These are phyloP conservation scores for Cladosporium sp. DNA, from an alignment of 2,329 filamentous ascomycete species.

Conservation along the genomic window DNA sequence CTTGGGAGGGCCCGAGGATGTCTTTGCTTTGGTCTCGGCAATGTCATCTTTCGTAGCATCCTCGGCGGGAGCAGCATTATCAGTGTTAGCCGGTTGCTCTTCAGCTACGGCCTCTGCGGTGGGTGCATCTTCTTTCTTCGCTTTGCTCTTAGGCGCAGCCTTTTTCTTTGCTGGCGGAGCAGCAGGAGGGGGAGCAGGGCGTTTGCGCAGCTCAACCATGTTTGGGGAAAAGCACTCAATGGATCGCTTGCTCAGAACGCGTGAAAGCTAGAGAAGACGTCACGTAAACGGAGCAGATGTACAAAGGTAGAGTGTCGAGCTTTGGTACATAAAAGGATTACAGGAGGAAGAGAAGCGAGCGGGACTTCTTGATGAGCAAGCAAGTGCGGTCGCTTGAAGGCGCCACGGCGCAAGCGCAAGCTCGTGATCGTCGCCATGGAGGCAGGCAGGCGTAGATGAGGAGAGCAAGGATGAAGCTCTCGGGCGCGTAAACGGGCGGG, in stretches of 20 bases:
- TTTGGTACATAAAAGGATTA: background rate
- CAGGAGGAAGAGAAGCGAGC: background rate
- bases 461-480: conserved; percentile 8
- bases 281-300: background rate
- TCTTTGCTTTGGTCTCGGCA: conserved; percentile 19
- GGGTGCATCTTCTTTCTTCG: conserved; percentile 32
- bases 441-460: background rate
- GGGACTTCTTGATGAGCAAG: conserved; percentile 1
- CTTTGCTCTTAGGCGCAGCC: conserved; percentile 39
- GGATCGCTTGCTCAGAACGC: conserved; percentile 7
- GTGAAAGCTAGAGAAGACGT: background rate
- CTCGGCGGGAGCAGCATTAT: background rate
- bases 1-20: conserved; percentile 32
- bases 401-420: conserved; percentile 19
- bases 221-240: background rate
- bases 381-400: conserved; percentile 13
- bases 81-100: background rate
- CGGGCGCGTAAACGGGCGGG: conserved; percentile 7
- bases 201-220: conserved; percentile 65
- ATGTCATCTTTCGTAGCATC: conserved; percentile 22
- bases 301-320: background rate
- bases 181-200: conserved; percentile 57
- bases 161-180: conserved; percentile 51
- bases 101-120: conserved; percentile 25
- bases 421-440: background rate